Evolutionary conservation across 495 filamentous ascomycete species (phyloP), one percentile per base, ranked within the genome.

Genomic region (Cercophora newfieldiana): DNA sequence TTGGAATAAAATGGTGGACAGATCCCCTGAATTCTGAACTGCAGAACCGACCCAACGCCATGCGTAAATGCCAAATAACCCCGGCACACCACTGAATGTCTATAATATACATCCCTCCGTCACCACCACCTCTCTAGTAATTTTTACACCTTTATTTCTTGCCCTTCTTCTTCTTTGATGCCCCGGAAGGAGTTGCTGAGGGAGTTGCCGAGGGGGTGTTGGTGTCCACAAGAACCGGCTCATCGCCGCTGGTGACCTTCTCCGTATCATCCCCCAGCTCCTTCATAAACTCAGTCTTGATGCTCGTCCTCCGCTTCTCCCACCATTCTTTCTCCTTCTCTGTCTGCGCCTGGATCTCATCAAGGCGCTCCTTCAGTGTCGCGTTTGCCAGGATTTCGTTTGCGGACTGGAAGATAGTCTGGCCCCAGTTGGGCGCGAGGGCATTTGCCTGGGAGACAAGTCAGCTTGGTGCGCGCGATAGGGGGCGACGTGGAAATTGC

Each of bases 401-500:
- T 48, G 95, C 96, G 24, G 90, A 91, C 77, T 99, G 95, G 84
- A 99, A 99, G 73, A 99, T 97, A 25, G 83, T 87, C 71, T 94
- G 89, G 68, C 95, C 95, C 95, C 95, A 99, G 69, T 88, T 87
- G 12, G 91, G 87, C 5, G 83, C 79, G 66, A 97, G 90, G 24
- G 90, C 93, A 73, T 98, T 99, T 60, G 95, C 95, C 91, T 83
- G 37, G 24, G 16, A 53, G 25, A 51, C 51, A 33, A 21, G 57
- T 31, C 24, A 61, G 64, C 47, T 29, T 61, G 16, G 47, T 28
- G 24, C 22, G 5, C 50, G 44, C 56, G 37, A 61, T 26, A 44
- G 21, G 6, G 59, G 1, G 19, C 47, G 7, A n/a, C 0, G 7
- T n/a, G n/a, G 21, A 30, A 7, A 18, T 22, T 6, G 68, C 79